Evolutionary conservation across 768 basidiomycete genomes (phyloP).

Genomic region (Tulasnella calospora): DNA sequence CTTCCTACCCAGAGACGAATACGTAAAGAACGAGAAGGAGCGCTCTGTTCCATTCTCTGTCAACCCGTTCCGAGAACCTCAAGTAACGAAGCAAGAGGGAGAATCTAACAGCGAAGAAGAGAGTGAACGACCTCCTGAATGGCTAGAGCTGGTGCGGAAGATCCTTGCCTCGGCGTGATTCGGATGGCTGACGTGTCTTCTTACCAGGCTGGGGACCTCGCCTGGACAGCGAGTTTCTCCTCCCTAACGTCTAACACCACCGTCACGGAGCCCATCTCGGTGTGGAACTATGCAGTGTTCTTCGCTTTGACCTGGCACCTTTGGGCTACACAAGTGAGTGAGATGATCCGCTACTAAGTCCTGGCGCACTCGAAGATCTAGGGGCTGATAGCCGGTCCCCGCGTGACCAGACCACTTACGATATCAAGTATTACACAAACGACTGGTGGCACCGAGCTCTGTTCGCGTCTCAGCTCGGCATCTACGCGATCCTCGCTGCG

Average conservation of each 20-base stretch:
- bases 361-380: neutral
- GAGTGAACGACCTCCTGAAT: neutral
- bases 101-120: neutral
- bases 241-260: neutral
- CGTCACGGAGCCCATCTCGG: neutral
- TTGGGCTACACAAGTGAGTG: neutral
- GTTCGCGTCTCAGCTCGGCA: neutral
- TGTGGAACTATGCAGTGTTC: constrained; percentile 2
- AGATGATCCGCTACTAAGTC: neutral
- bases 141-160: neutral
- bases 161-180: neutral
- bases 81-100: neutral
- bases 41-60: neutral
- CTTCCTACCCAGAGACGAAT: neutral
- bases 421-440: constrained; percentile 15
- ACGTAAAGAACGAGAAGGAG: neutral
- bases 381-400: neutral
- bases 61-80: neutral
- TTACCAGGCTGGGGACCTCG: neutral
- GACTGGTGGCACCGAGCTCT: constrained; percentile 10
- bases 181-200: no score
- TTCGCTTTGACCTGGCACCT: constrained; percentile 6
- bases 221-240: neutral
- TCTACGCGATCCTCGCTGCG: neutral
- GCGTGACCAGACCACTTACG: neutral